Conservation (phyloP, 2,329 filamentous ascomycete genomes). For the Dichotomopilus funicola region DNA sequence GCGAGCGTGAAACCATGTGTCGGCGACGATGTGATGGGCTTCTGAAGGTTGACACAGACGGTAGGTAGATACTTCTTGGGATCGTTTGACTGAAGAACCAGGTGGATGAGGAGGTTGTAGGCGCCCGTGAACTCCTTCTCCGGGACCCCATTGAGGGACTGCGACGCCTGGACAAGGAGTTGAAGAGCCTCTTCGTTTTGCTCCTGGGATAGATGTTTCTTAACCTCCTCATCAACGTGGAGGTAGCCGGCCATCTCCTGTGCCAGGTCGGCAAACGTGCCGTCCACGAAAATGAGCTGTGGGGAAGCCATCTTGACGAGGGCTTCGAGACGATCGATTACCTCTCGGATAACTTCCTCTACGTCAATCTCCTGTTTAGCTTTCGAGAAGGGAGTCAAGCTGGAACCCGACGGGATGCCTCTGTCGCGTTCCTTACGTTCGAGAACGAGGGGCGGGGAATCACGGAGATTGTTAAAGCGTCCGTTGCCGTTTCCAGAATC, state of each 20-base stretch:
- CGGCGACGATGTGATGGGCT: slow-evolving; percentile 79
- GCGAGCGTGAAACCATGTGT: slow-evolving; percentile 79
- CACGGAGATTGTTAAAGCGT: too few relatives aligned
- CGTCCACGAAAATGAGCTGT: slow-evolving; percentile 73
- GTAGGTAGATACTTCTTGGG: slow-evolving; percentile 78
- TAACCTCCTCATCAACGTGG: slow-evolving; percentile 72
- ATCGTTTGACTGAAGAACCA: slow-evolving; percentile 79
- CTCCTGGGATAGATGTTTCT: slow-evolving; percentile 64
- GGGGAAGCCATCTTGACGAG: slow-evolving; percentile 40
- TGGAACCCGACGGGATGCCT: too few relatives aligned
- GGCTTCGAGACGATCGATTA: slow-evolving; percentile 8
- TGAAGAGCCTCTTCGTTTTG: slow-evolving; percentile 84
- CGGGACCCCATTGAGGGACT: slow-evolving; percentile 72
- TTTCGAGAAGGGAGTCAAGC: too few relatives aligned
- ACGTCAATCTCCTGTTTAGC: too few relatives aligned
- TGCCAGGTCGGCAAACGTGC: slow-evolving; percentile 84
- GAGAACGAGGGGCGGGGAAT: too few relatives aligned
- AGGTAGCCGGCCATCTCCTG: slow-evolving; percentile 94
- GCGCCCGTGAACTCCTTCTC: slow-evolving; percentile 96
- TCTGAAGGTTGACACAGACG: slow-evolving; percentile 83
- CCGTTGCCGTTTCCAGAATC: too few relatives aligned
- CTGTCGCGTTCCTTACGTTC: too few relatives aligned
- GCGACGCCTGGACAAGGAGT: slow-evolving; percentile 77
- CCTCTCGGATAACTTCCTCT: slow-evolving; percentile 7
- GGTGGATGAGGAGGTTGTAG: slow-evolving; percentile 94